Base-by-base conservation (phyloP, 179 eudicot genomes). In the Carnegiea gigantea region DNA sequence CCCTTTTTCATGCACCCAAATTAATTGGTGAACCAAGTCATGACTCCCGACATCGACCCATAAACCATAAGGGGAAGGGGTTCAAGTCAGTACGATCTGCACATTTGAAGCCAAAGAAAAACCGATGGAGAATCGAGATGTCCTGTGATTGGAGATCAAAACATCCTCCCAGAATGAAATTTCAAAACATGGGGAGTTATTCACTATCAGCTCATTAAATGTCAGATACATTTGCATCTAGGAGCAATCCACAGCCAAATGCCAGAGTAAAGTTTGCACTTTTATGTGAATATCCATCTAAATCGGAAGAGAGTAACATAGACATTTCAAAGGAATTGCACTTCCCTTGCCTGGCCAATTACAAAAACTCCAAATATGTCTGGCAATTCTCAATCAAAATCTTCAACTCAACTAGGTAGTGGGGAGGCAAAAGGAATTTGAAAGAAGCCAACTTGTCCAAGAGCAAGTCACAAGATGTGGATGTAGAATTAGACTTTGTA, bases 361-460 rank as follows among this genome's bases (percentile, higher is more conserved):
- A 82, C 87, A 85, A 82, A 85, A 84, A 84, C 68, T 78, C 81
- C 78, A 78, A 73, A 68, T 65, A 28, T 77, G 77, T 84, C 79
- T 78, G 77, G 79, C 49, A 18, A 54, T 76, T 75, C 44, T 81
- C 80, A 70, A 75, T 78, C 76, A 85, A 79, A 85, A 78, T 59
- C 82, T 75, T 70, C 46, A 79, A 70, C 77, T 75, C 81, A 81
- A 78, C 82, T 76, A 79, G 57, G 80, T 77, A 82, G 18, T 70
- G 13, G 80, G 77, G 67, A 23, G 76, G 75, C n/a, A 62, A 81
- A 73, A 79, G 71, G 76, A 78, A 79, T 38, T 3, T 76, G 78
- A 57, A 67, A 30, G 84, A 73, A 43, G 68, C 65, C 75, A 70
- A 53, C 82, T 78, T 46, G 67, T 82, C 82, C 71, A 51, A 75